Conservation (phyloP, 345 rosid species). For the Corymbia maculata region DNA sequence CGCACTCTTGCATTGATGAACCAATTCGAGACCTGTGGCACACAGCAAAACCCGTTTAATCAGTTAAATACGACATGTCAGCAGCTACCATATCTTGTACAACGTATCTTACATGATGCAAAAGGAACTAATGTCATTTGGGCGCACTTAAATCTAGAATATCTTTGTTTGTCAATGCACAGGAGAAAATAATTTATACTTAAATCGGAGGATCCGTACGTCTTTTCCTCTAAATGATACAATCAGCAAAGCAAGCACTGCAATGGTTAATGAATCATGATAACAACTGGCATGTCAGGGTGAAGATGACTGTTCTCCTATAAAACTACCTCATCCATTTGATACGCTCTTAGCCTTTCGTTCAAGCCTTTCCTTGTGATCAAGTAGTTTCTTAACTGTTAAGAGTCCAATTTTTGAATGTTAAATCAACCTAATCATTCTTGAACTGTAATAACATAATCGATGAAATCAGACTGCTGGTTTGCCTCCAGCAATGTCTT, state of each 20-base stretch:
- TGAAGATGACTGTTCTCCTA: neutral
- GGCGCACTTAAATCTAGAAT: neutral
- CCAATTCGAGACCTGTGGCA: conserved; percentile 86
- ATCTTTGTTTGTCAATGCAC: neutral
- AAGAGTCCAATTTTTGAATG: neutral
- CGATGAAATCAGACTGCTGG: neutral
- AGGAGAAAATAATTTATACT: neutral
- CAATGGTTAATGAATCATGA: neutral
- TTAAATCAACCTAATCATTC: neutral
- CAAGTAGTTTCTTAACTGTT: neutral
- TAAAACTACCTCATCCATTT: neutral
- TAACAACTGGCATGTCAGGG: neutral
- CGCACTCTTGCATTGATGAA: conserved; percentile 97
- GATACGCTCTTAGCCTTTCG: neutral
- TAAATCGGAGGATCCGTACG: neutral
- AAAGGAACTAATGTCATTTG: neutral
- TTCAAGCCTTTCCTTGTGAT: neutral
- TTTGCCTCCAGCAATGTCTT: neutral
- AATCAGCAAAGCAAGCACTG: neutral
- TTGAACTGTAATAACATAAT: neutral
- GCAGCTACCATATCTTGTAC: neutral
- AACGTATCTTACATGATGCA: neutral
- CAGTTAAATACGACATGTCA: neutral
- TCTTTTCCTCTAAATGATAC: neutral
- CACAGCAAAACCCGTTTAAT: neutral